phyloP scores from a whole-genome alignment of 192 early-diverging fungal genomes.

The Backusella tuberculispora region DNA sequence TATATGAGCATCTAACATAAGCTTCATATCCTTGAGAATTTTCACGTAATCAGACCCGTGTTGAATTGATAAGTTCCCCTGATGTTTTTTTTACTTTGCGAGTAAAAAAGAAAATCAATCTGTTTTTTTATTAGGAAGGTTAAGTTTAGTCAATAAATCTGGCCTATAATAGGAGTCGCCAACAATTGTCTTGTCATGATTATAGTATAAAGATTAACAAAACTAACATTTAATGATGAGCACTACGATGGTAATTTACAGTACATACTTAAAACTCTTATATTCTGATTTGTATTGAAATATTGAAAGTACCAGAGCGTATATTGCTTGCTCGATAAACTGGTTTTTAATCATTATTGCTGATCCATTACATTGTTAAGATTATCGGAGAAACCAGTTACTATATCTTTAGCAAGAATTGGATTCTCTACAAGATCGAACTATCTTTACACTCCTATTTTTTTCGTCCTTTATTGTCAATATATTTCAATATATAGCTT shows the following conservation, averaged over 20 bases:
- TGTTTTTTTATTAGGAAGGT: constrained; percentile 4
- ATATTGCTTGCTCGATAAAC: not conserved
- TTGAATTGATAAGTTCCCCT: not conserved
- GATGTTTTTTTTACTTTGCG: not conserved
- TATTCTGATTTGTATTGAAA: not conserved
- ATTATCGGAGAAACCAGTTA: not conserved
- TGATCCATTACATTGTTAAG: not conserved
- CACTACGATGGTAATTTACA: not conserved
- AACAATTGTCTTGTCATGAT: not conserved
- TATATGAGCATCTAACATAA: not conserved
- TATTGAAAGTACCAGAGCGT: not conserved
- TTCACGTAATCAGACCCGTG: not conserved
- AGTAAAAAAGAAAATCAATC: constrained; percentile 9
- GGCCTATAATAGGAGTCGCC: not conserved
- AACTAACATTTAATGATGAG: not conserved
- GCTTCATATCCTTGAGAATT: not conserved
- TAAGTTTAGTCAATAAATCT: not conserved
- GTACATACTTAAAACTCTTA: not conserved
- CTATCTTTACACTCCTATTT: not conserved
- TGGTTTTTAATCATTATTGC: not conserved
- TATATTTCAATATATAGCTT: not conserved
- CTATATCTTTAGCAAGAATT: not conserved
- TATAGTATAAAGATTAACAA: not conserved
- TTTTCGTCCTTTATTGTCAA: not conserved
- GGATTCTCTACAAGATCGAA: not conserved